Percentiles rank a stretch among this genome's conserved stretches.
These are phyloP conservation scores for Volvariella surrecta DNA, from an alignment of 1,284 basidiomycete genomes.

Conservation along the genomic window DNA sequence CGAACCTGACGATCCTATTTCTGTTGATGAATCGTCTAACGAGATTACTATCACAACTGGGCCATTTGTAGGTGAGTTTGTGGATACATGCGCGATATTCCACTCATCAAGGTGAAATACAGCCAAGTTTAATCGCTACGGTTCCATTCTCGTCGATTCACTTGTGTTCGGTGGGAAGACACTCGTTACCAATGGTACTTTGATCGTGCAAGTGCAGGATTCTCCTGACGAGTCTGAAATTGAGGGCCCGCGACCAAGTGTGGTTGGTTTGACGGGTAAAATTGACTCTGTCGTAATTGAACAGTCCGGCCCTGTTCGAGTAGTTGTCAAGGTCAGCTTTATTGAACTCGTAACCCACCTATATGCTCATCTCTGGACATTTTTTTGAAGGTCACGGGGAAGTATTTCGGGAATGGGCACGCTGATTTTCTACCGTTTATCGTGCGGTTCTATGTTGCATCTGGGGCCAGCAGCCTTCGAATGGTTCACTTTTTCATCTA, in stretches of 20 bases:
- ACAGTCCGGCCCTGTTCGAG: slow-evolving; percentile 32
- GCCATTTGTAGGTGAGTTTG: slow-evolving; percentile 22
- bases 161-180: slow-evolving; percentile 21
- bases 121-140: slow-evolving; percentile 27
- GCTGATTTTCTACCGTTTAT: slow-evolving; percentile 29
- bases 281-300: slow-evolving; percentile 26
- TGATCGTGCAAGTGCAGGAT: slow-evolving; percentile 28
- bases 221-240: slow-evolving; percentile 24
- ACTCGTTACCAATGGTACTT: slow-evolving; percentile 22
- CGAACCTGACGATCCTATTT: slow-evolving; percentile 27
- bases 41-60: slow-evolving; percentile 27
- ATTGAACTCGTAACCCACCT: not conserved
- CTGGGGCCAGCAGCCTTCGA: slow-evolving; percentile 25
- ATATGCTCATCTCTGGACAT: not conserved
- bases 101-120: not conserved
- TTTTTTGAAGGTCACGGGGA: slow-evolving; percentile 25
- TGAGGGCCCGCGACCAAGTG: slow-evolving; percentile 19
- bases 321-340: slow-evolving; percentile 26
- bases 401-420: slow-evolving; percentile 27
- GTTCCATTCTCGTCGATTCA: slow-evolving; percentile 23
- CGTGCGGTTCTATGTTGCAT: slow-evolving; percentile 28
- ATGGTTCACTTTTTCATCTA: slow-evolving; percentile 34
- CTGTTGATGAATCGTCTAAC: slow-evolving; percentile 18
- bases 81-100: not conserved
- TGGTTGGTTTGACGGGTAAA: slow-evolving; percentile 21